Base-by-base conservation (phyloP, 208 protist genomes). In the Crithidia expoeki region DNA sequence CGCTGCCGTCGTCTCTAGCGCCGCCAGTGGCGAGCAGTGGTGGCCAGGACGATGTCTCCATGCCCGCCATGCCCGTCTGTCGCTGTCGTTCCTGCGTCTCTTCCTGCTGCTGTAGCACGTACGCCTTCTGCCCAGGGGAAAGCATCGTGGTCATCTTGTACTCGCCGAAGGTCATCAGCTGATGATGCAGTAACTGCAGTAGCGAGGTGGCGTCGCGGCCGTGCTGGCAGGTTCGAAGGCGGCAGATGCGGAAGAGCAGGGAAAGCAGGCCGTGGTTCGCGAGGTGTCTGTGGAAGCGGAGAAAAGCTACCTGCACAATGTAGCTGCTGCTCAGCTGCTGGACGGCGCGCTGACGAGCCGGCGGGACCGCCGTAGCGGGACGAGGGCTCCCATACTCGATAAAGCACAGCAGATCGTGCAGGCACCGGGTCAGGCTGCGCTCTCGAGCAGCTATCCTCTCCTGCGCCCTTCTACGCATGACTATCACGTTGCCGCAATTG, bases 181-280 rank as follows among this genome's bases (percentile, higher is more conserved):
- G 58, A 50, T 79, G 84, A 17, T 77, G 78, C 32, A 95, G 81
- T 17, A 93, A 71, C 51, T 89, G 79, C 47, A 93, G 63, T 23
- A 92, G 72, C 9, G 80, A 83, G 17, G 79, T 82, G 14, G 83
- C 87, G 55, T 95, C 90, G 14, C 76, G 78, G 64, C 85, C 83
- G 28, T 74, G 79, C 32, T 69, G 67, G 68, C 79, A 90, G 32
- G 79, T 84, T 16, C 74, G 68, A 67, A 81, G 65, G 55, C 51
- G 59, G 17, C 78, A 72, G 23, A 91, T 65, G 11, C 74, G 72
- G 60, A 80, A 91, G 33, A 95, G 69, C 16, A 90, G 32, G 28
- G 70, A 64, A 27, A 91, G 83, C 21, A 85, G 76, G 9, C 79
- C 81, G 25, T 61, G 66, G 27, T 81, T 58, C 42, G 68, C 81